Evolutionary conservation across 306 rosid genomes (phyloP), one percentile per base, ranked within the genome.

Genomic region (Clitoria ternatea): DNA sequence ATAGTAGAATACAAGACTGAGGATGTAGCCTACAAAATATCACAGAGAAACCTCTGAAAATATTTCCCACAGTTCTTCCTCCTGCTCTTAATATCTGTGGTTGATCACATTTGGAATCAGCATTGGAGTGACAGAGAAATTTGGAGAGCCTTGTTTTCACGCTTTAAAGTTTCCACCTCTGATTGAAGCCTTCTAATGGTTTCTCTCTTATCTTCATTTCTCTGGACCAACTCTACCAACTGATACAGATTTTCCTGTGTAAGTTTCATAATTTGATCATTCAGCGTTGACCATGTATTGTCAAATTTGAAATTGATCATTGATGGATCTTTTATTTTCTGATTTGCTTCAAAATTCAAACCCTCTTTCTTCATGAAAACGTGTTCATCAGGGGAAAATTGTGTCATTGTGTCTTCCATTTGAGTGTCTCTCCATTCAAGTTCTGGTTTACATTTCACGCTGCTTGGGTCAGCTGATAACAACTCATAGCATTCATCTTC

Each of bases 141-240:
- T 60, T 75, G 80, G 62, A 80, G 84, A 66, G 72, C 45, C 44
- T 55, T 78, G 73, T 80, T 87, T 77, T 82, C 77, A 3, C 26
- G 61, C 80, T 49, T 80, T 76, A 87, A 68, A 69, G 74, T 61
- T 49, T 82, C 82, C 43, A 84, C 61, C 79, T 80, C 79, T 56
- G 44, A 26, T 36, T 75, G 83, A 70, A 85, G 83, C 50, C 74
- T 81, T 75, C 30, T 77, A 42, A 86, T 84, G 82, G 85, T 81
- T 56, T 74, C 85, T 72, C 85, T 81, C 83, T 84, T 86, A 42
- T 84, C 85, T 33, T 82, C 81, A 29, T 84, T 82, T 87, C 87
- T 82, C 42, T 68, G 80, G 14, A 55, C 77, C 81, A 86, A 77
- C 85, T 76, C 77, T 61, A 64, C 81, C 55, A 76, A 63, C 64